Percentiles rank a stretch among this genome's conserved stretches.
phyloP scores from a whole-genome alignment of 73 alveolate genomes.

The Symbiodinium natans region DNA sequence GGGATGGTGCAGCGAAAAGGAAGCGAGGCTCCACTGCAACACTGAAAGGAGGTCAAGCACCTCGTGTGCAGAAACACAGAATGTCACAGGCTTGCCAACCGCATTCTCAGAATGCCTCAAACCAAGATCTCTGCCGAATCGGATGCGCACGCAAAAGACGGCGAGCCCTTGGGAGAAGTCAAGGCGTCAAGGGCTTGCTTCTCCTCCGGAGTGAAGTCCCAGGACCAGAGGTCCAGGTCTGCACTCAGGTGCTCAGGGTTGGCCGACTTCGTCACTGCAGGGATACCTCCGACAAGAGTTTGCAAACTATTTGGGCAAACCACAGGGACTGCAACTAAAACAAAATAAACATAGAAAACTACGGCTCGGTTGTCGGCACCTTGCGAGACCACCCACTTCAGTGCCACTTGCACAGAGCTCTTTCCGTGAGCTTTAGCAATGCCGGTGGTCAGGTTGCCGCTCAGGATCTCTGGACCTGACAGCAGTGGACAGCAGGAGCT shows the following conservation, averaged over 20 bases:
- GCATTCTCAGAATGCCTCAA: slow-evolving; percentile 6
- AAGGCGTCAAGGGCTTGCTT: slow-evolving; percentile 39
- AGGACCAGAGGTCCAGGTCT: slow-evolving; percentile 46
- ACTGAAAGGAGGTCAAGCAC: not conserved
- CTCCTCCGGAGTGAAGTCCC: slow-evolving; percentile 60
- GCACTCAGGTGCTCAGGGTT: slow-evolving; percentile 21
- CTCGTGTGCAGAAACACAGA: not conserved
- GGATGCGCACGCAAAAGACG: slow-evolving; percentile 36
- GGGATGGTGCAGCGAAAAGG: too few species aligned
- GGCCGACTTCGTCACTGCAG: slow-evolving; percentile 69
- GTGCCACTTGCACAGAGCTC: slow-evolving; percentile 56
- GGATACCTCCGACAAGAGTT: slow-evolving; percentile 14
- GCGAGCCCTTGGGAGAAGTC: slow-evolving; percentile 37
- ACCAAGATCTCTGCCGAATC: slow-evolving; percentile 11
- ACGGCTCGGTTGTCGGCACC: not conserved
- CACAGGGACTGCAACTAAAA: not conserved
- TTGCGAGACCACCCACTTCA: slow-evolving; percentile 83
- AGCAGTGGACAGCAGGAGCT: not conserved
- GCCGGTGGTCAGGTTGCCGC: slow-evolving; percentile 55
- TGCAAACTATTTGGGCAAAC: not conserved
- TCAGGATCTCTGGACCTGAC: slow-evolving; percentile 62
- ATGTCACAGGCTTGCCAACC: not conserved
- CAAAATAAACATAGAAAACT: not conserved
- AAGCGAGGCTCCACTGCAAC: too few species aligned
- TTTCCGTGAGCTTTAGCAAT: slow-evolving; percentile 66